Evolutionary conservation across 169 alveolate species (phyloP), one percentile per base, ranked within the genome.

Genomic region (Plasmodium ovale): DNA sequence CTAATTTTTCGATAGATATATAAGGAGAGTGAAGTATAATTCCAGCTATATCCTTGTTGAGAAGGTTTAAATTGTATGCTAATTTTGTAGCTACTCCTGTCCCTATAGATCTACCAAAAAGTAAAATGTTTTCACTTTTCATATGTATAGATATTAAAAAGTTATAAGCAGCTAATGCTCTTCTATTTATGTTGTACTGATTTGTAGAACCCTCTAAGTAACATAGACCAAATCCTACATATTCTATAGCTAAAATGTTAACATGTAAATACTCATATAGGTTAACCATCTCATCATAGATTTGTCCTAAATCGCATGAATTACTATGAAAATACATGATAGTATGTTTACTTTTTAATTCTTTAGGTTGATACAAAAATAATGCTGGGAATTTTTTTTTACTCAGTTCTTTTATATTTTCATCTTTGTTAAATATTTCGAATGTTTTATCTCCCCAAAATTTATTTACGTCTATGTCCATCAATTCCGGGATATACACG

Each of bases 281-380:
- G 19, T 88, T 85, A 49, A 88, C 60, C 70, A 95, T 53, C 64
- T 95, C 97, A 16, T 95, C 97, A 73, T 88, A 84, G 16, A 95
- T 94, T 53, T 92, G 95, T 16, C 97, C 97, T 60, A 95, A 72
- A 87, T 95, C 97, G 72, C 97, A 95, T n/a, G 96, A 94, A 72
- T 95, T 95, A 47, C 95, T 92, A 68, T 72, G 84, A 51, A 87
- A 72, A 42, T 79, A 79, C 82, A 79, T 79, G 2, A 79, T 62
- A 2, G 89, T 79, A 56, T 79, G 84, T 4, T 79, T 79, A 29
- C 64, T 79, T 42, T 51, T 79, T 79, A 53, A 4, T 31, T 65
- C 51, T 49, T 64, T 79, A 1, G 82, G 35, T 19, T 47, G 16
- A 31, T 79, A 79, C 16, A 79, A 58, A 64, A 79, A 79, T 3